Base-by-base conservation (phyloP, 2,329 filamentous ascomycete genomes). In the Diplodia mutila region DNA sequence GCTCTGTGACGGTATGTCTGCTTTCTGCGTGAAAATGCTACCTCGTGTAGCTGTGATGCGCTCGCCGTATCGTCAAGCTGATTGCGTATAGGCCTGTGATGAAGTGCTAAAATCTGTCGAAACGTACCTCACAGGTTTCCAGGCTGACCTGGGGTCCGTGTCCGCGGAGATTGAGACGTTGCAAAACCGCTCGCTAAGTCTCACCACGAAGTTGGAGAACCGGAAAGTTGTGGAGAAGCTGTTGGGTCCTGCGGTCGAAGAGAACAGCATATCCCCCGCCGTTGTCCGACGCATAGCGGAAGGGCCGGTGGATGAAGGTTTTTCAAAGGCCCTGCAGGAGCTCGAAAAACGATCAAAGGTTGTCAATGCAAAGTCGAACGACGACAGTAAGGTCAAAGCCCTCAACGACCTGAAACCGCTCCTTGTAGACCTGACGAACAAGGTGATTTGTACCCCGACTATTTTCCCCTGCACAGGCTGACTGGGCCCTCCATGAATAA, bases 111-210 rank as follows among this genome's bases (percentile, higher is more conserved):
- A 90, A 78, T 97, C 94, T 0, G 95, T 99, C 66, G 94, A 99
- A 81, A 89, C 88, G 37, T 98, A 97, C 77, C 85, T 99, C 65
- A 91, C 91, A 46, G 94, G 90, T 77, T 99, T 99, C 76, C 93
- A 96, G 76, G 91, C 93, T 69, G 96, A 99, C 78, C 87, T 99
- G 12, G 94, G 93, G 9, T 87, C 89, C 16, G 95, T 99, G 14
- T 97, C 95, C 1, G 90, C 93, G 7, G 95, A 99, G 77, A 99
- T 99, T 63, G 95, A 99, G 80, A 93, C 90, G 2, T 82, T 99
- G 49, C 95, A 99, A 80, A 89, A 90, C 63, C 89, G 95, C 55
- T 99, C 95, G 0, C 87, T 90, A 12, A 89, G 90, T 8, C 80
- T 99, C 68, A 97, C 93, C 73, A 88, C 91, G 42, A 90, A 93